Evolutionary conservation across 2,329 filamentous ascomycete genomes (phyloP).

Genomic region (Penicillium griseofulvum): DNA sequence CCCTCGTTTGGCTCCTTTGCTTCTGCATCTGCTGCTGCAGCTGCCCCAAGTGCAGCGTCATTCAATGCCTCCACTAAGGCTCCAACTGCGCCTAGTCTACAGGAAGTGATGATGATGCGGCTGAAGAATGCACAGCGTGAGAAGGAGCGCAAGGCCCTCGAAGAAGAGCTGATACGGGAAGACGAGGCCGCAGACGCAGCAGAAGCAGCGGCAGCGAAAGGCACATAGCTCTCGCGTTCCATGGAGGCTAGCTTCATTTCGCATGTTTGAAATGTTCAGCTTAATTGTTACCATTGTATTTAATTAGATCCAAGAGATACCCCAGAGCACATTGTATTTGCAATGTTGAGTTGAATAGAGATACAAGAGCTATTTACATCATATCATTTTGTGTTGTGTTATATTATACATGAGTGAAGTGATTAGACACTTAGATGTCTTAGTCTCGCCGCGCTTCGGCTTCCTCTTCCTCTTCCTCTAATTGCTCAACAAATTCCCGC

Average conservation of each 20-base stretch:
- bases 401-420: slow-evolving; percentile 23
- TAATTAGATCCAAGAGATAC: slow-evolving; percentile 23
- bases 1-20: slow-evolving; percentile 46
- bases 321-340: slow-evolving; percentile 13
- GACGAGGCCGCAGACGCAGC: slow-evolving; percentile 46
- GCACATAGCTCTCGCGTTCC: slow-evolving; percentile 6
- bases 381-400: slow-evolving; percentile 9
- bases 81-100: slow-evolving; percentile 39
- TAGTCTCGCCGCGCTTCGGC: not conserved
- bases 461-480: slow-evolving; percentile 35
- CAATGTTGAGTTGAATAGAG: slow-evolving; percentile 10
- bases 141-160: slow-evolving; percentile 50
- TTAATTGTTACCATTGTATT: not conserved
- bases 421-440: not conserved
- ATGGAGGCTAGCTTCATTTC: not conserved
- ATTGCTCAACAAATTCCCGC: slow-evolving; percentile 36
- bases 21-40: slow-evolving; percentile 31
- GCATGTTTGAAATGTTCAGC: not conserved
- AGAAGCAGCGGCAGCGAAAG: slow-evolving; percentile 22
- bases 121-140: slow-evolving; percentile 57
- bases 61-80: slow-evolving; percentile 25
- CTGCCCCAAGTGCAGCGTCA: slow-evolving; percentile 27
- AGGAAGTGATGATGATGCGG: slow-evolving; percentile 54
- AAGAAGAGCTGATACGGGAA: slow-evolving; percentile 53
- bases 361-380: slow-evolving; percentile 23